Evolutionary conservation across 225 moss, liverwort and hornwort genomes (phyloP), one percentile per base, ranked within the genome.

Genomic region (Pseudoscleropodium purum): DNA sequence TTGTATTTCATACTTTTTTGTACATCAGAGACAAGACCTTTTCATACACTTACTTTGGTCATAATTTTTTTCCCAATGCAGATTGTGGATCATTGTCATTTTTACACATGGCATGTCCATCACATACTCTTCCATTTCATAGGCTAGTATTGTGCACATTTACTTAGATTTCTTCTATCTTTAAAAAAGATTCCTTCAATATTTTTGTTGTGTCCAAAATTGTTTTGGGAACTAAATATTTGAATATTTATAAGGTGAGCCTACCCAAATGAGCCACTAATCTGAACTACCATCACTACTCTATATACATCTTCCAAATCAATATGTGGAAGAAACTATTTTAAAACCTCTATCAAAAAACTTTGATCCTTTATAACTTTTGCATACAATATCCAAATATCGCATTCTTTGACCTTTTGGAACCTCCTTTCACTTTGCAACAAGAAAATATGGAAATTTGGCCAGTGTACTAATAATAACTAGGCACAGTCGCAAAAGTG

Each of bases 211-310:
- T 75, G 4, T 6, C 1, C 33, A 49, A 75, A n/a, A n/a, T n/a
- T n/a, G n/a, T n/a, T n/a, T n/a, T n/a, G n/a, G n/a, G n/a, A n/a
- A n/a, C n/a, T n/a, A n/a, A n/a, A n/a, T n/a, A n/a, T n/a, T n/a
- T n/a, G n/a, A n/a, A 33, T 29, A 16, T 0, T 27, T 73, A 5
- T 25, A 70, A 39, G 39, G 23, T 70, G 2, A 7, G 0, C 70
- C 39, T 6, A 21, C 1, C 6, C 6, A 16, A 69, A 24, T 13
- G 24, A 0, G 2, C 4, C 3, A n/a, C 0, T 39, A 2, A 13
- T 13, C 4, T 1, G 39, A 70, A 39, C 2, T 3, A 2, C 13
- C n/a, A 18, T 34, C 65, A 65, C 18, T 1, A 67, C 36, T 36
- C 1, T 36, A 3, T 1, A 4, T 68, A 12, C 12, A 23, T 68